Conservation (phyloP, 495 filamentous ascomycete species). For the Chaetomium fimeti region DNA sequence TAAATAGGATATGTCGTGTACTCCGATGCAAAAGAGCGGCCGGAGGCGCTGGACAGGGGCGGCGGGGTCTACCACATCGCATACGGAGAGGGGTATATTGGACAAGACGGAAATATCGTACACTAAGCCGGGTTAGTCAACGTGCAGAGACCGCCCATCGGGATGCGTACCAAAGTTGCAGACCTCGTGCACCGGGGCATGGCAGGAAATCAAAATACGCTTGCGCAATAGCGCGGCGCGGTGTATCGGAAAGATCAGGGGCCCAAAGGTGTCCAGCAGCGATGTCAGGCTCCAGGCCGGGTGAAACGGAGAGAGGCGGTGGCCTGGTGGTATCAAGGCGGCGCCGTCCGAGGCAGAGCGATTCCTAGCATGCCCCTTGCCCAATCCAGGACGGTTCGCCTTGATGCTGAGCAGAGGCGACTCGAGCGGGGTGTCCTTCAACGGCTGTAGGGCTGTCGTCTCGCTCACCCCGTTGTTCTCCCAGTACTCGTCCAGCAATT, state of each 20-base stretch:
- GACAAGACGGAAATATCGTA: constrained; percentile 92
- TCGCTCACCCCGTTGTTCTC: constrained; percentile 59
- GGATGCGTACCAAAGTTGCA: constrained; percentile 78
- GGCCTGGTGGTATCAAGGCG: constrained; percentile 63
- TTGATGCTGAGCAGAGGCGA: constrained; percentile 47
- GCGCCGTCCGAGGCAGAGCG: constrained; percentile 61
- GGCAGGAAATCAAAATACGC: constrained; percentile 77
- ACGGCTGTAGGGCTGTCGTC: constrained; percentile 43
- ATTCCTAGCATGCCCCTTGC: constrained; percentile 50
- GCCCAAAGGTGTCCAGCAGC: constrained; percentile 80
- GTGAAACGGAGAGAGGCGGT: constrained; percentile 73
- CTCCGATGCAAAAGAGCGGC: constrained; percentile 83
- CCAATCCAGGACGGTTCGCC: constrained; percentile 28
- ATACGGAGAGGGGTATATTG: constrained; percentile 65
- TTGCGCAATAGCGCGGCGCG: constrained; percentile 86
- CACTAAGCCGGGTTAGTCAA: constrained; percentile 53
- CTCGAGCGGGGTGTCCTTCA: constrained; percentile 56
- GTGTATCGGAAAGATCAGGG: constrained; percentile 85
- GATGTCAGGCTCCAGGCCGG: constrained; percentile 77
- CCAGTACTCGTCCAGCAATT: constrained; percentile 78
- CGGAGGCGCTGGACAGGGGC: constrained; percentile 64
- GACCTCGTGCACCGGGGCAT: constrained; percentile 77
- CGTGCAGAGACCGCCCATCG: neutral
- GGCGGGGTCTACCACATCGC: constrained; percentile 60
- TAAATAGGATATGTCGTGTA: constrained; percentile 86